Evolutionary conservation across 768 basidiomycete species (phyloP).

Genomic region (Hortiboletus flavorubellus): DNA sequence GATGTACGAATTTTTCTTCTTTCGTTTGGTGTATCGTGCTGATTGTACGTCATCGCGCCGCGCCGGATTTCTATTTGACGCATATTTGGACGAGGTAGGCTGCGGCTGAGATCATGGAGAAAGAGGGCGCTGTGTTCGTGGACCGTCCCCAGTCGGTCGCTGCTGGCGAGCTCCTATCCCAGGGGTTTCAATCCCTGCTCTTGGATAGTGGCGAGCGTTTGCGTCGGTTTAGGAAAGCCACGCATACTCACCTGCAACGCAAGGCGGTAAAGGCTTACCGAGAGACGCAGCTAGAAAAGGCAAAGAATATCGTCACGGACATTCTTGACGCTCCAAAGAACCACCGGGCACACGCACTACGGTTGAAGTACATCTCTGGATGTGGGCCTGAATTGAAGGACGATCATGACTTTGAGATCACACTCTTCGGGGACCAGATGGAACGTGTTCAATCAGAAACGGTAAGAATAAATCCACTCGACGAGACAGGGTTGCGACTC

Average conservation of each 20-base stretch:
- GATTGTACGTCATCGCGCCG: background rate
- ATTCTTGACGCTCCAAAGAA: conserved; percentile 31
- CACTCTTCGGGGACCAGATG: conserved; percentile 48
- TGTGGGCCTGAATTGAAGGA: conserved; percentile 50
- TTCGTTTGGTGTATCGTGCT: background rate
- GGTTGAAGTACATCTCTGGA: conserved; percentile 51
- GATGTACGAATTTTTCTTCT: conserved; percentile 11
- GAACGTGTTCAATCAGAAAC: conserved; percentile 41
- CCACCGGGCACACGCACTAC: conserved; percentile 44
- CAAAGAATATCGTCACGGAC: conserved; percentile 23
- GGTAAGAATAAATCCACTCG: conserved; percentile 22
- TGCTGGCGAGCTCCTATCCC: conserved; percentile 49
- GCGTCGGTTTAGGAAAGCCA: conserved; percentile 50
- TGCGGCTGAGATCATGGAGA: conserved; percentile 58
- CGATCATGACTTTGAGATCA: conserved; percentile 49
- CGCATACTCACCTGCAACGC: conserved; percentile 52
- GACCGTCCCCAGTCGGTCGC: conserved; percentile 52
- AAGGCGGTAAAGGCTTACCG: conserved; percentile 42
- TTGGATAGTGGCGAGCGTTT: conserved; percentile 50
- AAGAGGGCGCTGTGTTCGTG: conserved; percentile 45
- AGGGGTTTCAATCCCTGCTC: conserved; percentile 50
- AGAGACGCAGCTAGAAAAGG: conserved; percentile 39
- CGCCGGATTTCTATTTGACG: background rate
- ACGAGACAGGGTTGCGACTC: background rate
- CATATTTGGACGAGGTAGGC: conserved; percentile 34